A percentile compares a stretch with the other conserved stretches of the same genome.
These are phyloP conservation scores for Pyracantha coccinea DNA, from an alignment of 331 rosid species.

Conservation along the genomic window DNA sequence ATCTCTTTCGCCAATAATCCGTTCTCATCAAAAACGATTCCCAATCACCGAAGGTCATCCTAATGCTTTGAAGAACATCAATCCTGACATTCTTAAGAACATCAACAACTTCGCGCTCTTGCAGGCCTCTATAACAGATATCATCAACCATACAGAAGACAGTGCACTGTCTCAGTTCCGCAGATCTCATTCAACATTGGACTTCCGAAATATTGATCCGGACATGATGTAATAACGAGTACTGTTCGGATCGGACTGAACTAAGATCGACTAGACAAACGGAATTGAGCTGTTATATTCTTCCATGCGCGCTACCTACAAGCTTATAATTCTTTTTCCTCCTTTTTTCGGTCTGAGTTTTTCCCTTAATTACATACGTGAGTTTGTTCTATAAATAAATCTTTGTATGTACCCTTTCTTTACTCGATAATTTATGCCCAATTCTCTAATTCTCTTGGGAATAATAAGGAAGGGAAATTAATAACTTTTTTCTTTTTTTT, in stretches of 20 bases:
- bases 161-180: slow-evolving; percentile 23
- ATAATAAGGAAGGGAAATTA: too few relatives aligned
- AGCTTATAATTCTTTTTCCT: neutral
- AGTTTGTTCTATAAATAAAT: neutral
- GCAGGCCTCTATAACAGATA: slow-evolving; percentile 58
- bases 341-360: neutral
- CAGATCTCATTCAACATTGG: slow-evolving; percentile 46
- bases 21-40: slow-evolving; percentile 22
- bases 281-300: neutral
- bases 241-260: slow-evolving; percentile 10
- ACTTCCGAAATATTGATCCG: slow-evolving; percentile 33
- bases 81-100: slow-evolving; percentile 29
- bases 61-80: slow-evolving; percentile 53
- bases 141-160: slow-evolving; percentile 41
- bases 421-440: neutral
- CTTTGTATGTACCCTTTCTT: neutral
- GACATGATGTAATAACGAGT: slow-evolving; percentile 19
- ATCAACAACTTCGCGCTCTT: slow-evolving; percentile 37
- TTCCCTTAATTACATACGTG: neutral
- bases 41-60: slow-evolving; percentile 69
- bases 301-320: too few relatives aligned
- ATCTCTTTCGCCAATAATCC: slow-evolving; percentile 40
- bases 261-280: slow-evolving; percentile 2
- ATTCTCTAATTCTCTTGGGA: neutral
- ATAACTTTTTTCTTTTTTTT: too few relatives aligned